Conservation (phyloP, 495 filamentous ascomycete genomes). For the Stereocaulon alpinum region DNA sequence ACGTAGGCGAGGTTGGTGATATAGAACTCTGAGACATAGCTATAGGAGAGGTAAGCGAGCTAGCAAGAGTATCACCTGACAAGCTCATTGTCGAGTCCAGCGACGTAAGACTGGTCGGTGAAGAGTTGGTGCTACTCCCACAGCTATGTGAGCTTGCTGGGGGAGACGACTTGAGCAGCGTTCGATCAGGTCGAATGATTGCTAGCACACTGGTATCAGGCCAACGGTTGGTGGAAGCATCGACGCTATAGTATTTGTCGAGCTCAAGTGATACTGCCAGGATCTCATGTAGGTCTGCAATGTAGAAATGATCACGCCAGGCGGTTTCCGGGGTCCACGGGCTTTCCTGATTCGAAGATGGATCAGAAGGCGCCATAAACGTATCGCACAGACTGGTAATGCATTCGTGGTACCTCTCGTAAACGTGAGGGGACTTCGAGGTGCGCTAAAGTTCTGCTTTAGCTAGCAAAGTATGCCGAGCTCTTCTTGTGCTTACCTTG, state of each 20-base stretch:
- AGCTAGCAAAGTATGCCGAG: not conserved
- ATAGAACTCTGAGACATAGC: not conserved
- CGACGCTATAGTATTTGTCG: not conserved
- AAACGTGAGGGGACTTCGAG: not conserved
- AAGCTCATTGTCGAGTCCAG: not conserved
- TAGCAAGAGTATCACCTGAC: not conserved
- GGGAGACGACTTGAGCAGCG: not conserved
- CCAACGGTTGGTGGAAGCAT: not conserved
- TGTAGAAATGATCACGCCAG: not conserved
- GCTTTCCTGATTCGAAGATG: not conserved
- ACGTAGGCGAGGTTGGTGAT: not conserved
- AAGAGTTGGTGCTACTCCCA: not conserved
- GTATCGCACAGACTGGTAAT: not conserved
- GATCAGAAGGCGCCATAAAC: not conserved
- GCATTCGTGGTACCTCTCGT: not conserved
- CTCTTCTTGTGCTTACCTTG: not conserved
- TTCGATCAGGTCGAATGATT: not conserved
- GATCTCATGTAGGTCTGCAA: not conserved
- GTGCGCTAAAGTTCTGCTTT: not conserved
- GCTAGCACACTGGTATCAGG: not conserved
- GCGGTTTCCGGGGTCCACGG: not conserved
- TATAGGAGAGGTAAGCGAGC: not conserved
- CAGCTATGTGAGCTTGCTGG: not conserved
- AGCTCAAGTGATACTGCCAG: not conserved
- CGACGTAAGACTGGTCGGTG: not conserved